Evolutionary conservation across 192 early-diverging fungal genomes (phyloP).

Genomic region (Linnemannia exigua): DNA sequence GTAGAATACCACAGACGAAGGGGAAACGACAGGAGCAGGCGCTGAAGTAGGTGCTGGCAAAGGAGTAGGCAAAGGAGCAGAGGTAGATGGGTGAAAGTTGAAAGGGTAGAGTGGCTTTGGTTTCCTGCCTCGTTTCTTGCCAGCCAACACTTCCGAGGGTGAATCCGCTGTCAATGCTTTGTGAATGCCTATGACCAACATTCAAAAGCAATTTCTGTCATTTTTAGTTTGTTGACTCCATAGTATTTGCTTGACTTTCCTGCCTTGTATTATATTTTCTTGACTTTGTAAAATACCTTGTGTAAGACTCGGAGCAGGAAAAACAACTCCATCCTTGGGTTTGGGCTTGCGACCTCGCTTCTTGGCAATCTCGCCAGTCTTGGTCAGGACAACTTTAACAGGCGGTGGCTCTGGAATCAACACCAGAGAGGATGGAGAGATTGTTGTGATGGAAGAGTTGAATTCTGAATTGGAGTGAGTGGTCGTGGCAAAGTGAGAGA

Average conservation of each 20-base stretch:
- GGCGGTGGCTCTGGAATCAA: not conserved
- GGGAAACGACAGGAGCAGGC: not conserved
- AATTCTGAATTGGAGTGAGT: not conserved
- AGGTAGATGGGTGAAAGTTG: not conserved
- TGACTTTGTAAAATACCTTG: not conserved
- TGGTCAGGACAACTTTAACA: not conserved
- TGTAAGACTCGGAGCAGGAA: not conserved
- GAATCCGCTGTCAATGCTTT: not conserved
- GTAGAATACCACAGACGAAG: not conserved
- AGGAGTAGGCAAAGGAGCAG: not conserved
- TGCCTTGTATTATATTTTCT: no score
- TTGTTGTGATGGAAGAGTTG: not conserved
- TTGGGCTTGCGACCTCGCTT: constrained; percentile 23
- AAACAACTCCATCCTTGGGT: not conserved
- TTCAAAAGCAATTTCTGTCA: not conserved
- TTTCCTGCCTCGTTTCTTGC: constrained; percentile 25
- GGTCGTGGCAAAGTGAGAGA: not conserved
- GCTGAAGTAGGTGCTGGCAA: not conserved
- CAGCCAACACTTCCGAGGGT: not conserved
- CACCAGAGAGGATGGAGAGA: not conserved
- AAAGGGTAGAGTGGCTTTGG: constrained; percentile 15
- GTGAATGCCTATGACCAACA: not conserved
- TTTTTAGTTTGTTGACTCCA: no score
- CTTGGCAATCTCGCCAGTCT: not conserved
- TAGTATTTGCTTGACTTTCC: no score